Base-by-base conservation (phyloP, 2,329 filamentous ascomycete species). In the Hymenoscyphus occultus region DNA sequence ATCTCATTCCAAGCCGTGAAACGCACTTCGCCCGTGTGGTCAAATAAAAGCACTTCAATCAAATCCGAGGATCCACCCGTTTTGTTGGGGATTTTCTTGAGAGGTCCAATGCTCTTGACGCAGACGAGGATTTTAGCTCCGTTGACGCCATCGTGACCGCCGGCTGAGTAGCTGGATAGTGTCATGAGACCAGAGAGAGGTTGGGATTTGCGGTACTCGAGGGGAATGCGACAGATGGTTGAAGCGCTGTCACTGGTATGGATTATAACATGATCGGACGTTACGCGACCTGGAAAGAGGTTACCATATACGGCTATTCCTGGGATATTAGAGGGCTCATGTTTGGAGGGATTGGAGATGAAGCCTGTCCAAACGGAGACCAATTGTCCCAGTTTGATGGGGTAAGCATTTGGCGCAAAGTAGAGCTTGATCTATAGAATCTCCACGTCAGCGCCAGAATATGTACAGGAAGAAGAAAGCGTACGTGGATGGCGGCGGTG, bases 291-390 rank as follows among this genome's bases (percentile, higher is more conserved):
- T 0, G 85, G 85, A 62, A 86, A 86, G 39, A 89, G 79, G n/a
- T 81, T 83, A 0, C 82, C 82, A 61, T 82, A 82, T 22, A 83
- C 74, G 74, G 31, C 45, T 1, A 72, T 61, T 16, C 61, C 60
- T 13, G 77, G 76, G 14, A 78, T 74, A 4, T 69, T 70, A 0
- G 51, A 54, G 59, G 81, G 80, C 10, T 82, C 75, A 1, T 80
- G 78, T 61, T 83, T 84, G 51, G 78, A 78, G 0, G 78, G 77
- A 14, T 79, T 75, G 13, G 80, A 80, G 56, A 87, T 78, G 67
- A 85, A 85, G 7, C 80, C 81, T 1, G 84, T 81, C 83, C 83
- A 88, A 9, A 87, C 74, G 0, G 82, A 83, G 16, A 87, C 76
- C 0, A 86, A 78, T 45, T 82, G 80, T 2, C 85, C 85, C 2